Base-by-base conservation (phyloP, 106 monocot genomes). In the Dendrobium nobile region DNA sequence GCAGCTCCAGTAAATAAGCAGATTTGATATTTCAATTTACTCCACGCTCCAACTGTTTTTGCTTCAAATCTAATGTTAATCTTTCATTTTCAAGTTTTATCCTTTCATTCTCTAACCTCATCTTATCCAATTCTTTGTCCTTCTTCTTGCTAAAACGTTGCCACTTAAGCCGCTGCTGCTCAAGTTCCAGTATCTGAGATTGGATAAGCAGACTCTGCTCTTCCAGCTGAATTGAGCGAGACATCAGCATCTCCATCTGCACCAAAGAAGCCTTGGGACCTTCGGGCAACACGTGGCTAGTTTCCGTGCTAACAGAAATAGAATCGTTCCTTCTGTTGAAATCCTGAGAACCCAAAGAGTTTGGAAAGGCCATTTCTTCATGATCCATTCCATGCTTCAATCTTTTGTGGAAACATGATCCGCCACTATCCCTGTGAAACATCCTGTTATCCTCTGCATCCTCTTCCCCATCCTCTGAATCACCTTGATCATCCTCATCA, bases 91-190 rank as follows among this genome's bases (percentile, higher is more conserved):
- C 96, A 43, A 75, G 17, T 16, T 42, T 75, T 56, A 44, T 75
- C 28, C 83, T 87, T 78, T 91, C 89, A 79, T 89, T 91, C 83
- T 94, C 91, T 75, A 88, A 79, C 78, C 77, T 83, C 84, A 94
- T 79, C 77, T 82, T 86, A 8, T 91, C 86, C 78, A 94, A 17
- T 79, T 91, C 91, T 45, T 86, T 84, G 45, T 94, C 91, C 73
- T 94, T 94, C 84, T 91, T 91, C 82, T 83, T 89, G 67, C 87
- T 89, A 64, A 94, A 91, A 17, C 80, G 56, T 44, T 83, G 81
- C 93, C 93, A 94, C 75, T 86, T 90, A 68, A 87, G 80, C 5
- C 84, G 84, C 76, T 87, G 86, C 28, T 76, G 83, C 33, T 93
- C 83, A 48, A 93, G 84, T 47, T 90, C 88, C 77, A 90, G 41